These are phyloP conservation scores for Carnegiea gigantea DNA, from an alignment of 179 eudicot genomes.

Conservation along the genomic window DNA sequence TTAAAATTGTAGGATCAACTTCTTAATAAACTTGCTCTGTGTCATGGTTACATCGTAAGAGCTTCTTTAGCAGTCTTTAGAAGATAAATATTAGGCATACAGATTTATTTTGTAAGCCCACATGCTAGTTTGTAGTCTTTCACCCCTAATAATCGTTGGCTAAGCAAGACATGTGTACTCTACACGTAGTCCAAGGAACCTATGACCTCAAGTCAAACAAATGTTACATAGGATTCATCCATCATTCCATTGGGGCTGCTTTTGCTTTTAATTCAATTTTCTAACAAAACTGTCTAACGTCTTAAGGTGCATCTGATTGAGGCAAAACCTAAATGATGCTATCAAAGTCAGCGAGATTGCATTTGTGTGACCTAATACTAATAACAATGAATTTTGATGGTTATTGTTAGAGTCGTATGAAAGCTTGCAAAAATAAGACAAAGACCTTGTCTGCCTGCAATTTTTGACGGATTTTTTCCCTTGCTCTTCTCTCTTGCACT, in stretches of 20 bases:
- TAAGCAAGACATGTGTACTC: neutral
- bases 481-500: conserved; percentile 59
- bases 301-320: neutral
- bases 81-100: neutral
- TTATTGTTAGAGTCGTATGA: neutral
- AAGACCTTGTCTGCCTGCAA: conserved; percentile 73
- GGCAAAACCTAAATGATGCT: neutral
- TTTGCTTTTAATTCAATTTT: neutral
- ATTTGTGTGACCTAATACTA: neutral
- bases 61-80: neutral
- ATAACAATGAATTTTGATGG: neutral
- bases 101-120: neutral
- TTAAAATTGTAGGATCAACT: neutral
- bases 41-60: neutral
- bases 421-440: neutral
- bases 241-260: neutral
- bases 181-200: neutral
- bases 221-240: neutral
- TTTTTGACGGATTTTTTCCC: conserved; percentile 63
- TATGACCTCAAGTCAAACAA: too few species aligned
- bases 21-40: neutral
- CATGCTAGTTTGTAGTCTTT: neutral
- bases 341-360: neutral
- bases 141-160: neutral
- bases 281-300: neutral